Base-by-base conservation (phyloP, 768 basidiomycete genomes). In the Lentinula aciculospora region DNA sequence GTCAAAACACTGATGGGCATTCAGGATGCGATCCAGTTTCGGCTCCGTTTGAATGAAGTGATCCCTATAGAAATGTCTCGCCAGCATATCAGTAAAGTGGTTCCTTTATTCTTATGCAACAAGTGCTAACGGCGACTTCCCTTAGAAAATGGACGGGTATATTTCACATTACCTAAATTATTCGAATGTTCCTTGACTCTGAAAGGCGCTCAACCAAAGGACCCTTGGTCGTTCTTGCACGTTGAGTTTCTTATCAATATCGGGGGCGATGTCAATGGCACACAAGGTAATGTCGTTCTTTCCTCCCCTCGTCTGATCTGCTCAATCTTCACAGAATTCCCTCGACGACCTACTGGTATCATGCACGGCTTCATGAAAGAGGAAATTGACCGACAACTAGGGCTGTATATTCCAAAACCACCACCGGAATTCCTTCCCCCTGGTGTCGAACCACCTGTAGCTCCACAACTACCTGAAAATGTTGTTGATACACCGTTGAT, bases 191-290 rank as follows among this genome's bases (percentile, higher is more conserved):
- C 88, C 2, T 69, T 93, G 28, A 92, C 84, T 63, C 76, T 94
- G 56, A 80, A 81, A 55, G 92, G 91, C 21, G 86, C 82, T 19
- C 79, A 83, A 59, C 72, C 75, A 60, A 75, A 80, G 46, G 89
- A 91, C 60, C 84, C 86, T 1, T 97, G 94, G 94, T 94, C 94
- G 70, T 87, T 92, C 61, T 85, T 90, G 21, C 73, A 82, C 58
- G 86, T 88, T 0, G 85, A 88, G 64, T 92, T 93, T 64, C 73
- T 87, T 28, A 81, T 92, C 44, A 83, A 72, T 31, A 78, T 91
- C 5, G 85, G 86, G 15, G 89, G 90, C 12, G 89, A 90, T 66
- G 72, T 83, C 39, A 88, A 86, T 34, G 83, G 83, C 12, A 72
- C 84, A 57, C 85, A 91, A 79, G 88, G 89, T 86, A 61, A 9